Evolutionary conservation across 768 basidiomycete genomes (phyloP).

Genomic region (Cystofilobasidium ferigula): DNA sequence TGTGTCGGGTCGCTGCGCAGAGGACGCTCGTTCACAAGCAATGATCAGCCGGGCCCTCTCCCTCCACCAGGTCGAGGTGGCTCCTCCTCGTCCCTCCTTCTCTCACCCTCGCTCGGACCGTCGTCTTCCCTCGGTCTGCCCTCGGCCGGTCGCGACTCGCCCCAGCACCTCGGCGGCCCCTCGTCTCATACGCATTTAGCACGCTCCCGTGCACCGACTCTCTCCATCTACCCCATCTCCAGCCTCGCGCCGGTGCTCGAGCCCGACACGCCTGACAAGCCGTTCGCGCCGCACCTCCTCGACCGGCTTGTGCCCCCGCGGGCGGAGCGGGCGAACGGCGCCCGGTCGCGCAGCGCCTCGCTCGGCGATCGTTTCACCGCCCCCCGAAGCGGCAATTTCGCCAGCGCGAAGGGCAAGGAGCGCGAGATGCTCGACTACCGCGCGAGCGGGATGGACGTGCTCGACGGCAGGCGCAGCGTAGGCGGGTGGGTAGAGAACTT

Average conservation of each 20-base stretch:
- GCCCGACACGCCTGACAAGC: constrained; percentile 23
- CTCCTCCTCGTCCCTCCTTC: constrained; percentile 10
- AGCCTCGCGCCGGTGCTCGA: constrained; percentile 19
- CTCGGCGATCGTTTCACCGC: neutral
- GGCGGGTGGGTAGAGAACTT: neutral
- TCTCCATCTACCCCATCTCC: constrained; percentile 5
- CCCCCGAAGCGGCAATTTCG: too few species aligned
- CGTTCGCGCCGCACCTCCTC: neutral
- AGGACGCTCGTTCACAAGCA: constrained; percentile 21
- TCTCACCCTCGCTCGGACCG: neutral
- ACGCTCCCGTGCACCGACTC: constrained; percentile 7
- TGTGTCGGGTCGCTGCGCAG: neutral
- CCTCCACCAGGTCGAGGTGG: neutral
- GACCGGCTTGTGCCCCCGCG: neutral
- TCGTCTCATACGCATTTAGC: too few species aligned
- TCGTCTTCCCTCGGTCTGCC: constrained; percentile 4
- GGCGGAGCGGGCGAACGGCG: too few species aligned
- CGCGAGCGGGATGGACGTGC: neutral
- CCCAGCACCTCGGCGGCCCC: neutral
- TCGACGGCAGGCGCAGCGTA: neutral
- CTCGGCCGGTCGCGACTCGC: neutral
- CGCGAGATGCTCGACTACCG: neutral
- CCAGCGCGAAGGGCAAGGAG: neutral
- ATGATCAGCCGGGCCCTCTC: neutral
- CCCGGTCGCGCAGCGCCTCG: neutral